Conservation (phyloP, 345 rosid species). For the Hypericum androsaemum region DNA sequence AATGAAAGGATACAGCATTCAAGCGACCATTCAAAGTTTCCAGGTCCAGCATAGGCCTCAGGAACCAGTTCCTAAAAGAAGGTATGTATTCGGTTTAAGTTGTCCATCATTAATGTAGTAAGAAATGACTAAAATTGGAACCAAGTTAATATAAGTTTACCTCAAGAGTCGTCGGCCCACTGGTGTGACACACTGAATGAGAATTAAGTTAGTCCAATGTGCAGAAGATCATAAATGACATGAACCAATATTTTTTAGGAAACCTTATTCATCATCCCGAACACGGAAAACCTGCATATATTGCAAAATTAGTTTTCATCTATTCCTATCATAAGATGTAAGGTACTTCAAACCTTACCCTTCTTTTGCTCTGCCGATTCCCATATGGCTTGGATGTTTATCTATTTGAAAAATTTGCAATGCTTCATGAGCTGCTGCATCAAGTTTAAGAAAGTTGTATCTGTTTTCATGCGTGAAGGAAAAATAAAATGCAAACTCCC, state of each 20-base stretch:
- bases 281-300: slow-evolving; percentile 78
- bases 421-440: slow-evolving; percentile 86
- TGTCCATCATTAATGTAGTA: slow-evolving; percentile 11
- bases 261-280: slow-evolving; percentile 98
- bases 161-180: slow-evolving; percentile 85
- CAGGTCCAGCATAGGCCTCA: slow-evolving; percentile 82
- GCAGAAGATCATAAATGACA: slow-evolving; percentile 13
- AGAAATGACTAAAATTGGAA: slow-evolving; percentile 7
- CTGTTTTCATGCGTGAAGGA: slow-evolving; percentile 41
- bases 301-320: slow-evolving; percentile 17
- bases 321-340: background rate
- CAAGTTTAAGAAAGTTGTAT: slow-evolving; percentile 84
- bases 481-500: slow-evolving; percentile 13
- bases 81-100: slow-evolving; percentile 18
- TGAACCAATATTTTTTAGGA: slow-evolving; percentile 20
- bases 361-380: slow-evolving; percentile 98
- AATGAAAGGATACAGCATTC: slow-evolving; percentile 74
- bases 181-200: slow-evolving; percentile 75
- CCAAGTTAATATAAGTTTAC: slow-evolving; percentile 27
- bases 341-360: slow-evolving; percentile 39
- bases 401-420: slow-evolving; percentile 87
- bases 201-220: slow-evolving; percentile 24
- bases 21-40: slow-evolving; percentile 67
- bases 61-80: slow-evolving; percentile 77
- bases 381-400: slow-evolving; percentile 99